Conservation (phyloP, 2,329 filamentous ascomycete genomes). For the Sporothrix curviconia region DNA sequence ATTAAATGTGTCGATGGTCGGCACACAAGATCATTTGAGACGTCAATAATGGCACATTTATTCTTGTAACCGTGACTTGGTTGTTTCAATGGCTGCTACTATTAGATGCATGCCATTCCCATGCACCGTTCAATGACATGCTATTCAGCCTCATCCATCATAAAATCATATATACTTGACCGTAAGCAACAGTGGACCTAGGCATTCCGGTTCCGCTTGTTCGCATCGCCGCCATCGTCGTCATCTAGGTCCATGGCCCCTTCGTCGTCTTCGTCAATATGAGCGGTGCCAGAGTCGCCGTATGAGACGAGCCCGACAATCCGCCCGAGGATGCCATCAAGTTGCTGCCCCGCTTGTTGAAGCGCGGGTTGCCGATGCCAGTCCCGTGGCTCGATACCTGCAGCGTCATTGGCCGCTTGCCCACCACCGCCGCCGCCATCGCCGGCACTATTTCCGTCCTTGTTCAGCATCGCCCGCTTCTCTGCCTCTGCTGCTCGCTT, state of each 20-base stretch:
- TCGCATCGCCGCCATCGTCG: conserved; percentile 40
- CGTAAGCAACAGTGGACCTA: no score
- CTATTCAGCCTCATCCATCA: no score
- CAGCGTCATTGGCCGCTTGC: conserved; percentile 23
- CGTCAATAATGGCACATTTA: no score
- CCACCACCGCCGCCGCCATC: conserved; percentile 16
- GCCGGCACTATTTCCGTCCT: conserved; percentile 18
- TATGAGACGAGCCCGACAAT: conserved; percentile 2
- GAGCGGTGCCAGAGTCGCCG: no score
- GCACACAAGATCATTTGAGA: no score
- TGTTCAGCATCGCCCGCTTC: conserved; percentile 24
- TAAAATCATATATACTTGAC: no score
- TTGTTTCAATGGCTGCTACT: no score
- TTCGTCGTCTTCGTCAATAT: conserved; percentile 30
- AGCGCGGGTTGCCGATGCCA: conserved; percentile 20
- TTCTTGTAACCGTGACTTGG: no score
- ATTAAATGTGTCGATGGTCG: no score
- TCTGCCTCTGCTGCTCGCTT: conserved; percentile 44
- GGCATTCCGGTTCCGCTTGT: conserved; percentile 49
- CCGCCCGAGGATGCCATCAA: conserved; percentile 18
- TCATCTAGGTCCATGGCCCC: conserved; percentile 48
- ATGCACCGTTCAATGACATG: no score
- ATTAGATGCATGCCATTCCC: no score
- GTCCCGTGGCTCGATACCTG: conserved; percentile 17
- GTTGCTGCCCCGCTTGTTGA: conserved; percentile 30